Evolutionary conservation across 495 filamentous ascomycete species (phyloP).

Genomic region (Oidiodendron maius): DNA sequence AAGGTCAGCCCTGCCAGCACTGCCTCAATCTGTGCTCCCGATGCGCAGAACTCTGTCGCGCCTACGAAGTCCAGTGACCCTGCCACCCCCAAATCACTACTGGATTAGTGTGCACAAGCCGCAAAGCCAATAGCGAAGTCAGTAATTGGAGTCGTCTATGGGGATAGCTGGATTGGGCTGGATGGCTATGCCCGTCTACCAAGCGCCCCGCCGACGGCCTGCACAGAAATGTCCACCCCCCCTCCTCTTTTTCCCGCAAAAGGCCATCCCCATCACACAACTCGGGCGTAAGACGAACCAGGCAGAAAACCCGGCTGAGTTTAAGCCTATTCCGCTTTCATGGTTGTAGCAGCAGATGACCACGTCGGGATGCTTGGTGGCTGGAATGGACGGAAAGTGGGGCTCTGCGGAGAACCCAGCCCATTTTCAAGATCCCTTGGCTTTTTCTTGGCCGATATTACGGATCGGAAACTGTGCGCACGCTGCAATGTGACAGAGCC

Average conservation of each 20-base stretch:
- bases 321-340: background rate
- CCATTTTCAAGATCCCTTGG: background rate
- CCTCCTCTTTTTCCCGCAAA: no score
- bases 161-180: background rate
- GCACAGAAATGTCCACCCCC: no score
- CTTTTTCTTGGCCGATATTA: background rate
- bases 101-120: background rate
- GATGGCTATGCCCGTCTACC: background rate
- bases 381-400: background rate
- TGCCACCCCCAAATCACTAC: background rate
- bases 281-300: background rate
- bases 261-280: background rate
- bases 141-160: background rate
- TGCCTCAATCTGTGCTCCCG: no score
- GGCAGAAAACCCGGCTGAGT: background rate
- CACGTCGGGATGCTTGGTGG: background rate
- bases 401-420: background rate
- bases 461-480: background rate
- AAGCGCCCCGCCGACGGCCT: background rate
- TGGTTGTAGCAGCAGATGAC: background rate
- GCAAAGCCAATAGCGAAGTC: background rate
- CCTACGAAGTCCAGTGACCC: background rate
- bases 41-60: background rate
- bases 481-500: background rate
- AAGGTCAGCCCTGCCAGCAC: background rate